phyloP scores from a whole-genome alignment of 768 basidiomycete genomes.

The Russula griseocarnosa region DNA sequence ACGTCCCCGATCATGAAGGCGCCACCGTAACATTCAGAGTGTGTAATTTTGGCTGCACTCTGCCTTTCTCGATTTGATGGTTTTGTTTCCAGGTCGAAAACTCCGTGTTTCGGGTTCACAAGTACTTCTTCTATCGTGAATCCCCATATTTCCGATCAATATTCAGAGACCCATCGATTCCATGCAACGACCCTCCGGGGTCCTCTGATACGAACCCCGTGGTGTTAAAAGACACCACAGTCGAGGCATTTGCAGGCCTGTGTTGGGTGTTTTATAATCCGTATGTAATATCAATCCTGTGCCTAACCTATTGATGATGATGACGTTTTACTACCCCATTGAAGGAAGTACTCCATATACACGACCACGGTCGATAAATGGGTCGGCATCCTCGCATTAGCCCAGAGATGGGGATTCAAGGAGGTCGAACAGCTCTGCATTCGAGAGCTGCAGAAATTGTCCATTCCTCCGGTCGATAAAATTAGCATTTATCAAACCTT shows the following conservation, averaged over 20 bases:
- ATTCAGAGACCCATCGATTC: conserved; percentile 25
- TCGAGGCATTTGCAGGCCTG: conserved; percentile 32
- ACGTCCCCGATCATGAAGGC: not conserved
- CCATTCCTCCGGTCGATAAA: conserved; percentile 47
- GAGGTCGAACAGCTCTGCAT: conserved; percentile 50
- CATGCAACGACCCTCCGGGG: conserved; percentile 31
- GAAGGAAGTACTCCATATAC: conserved; percentile 55
- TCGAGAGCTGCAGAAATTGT: conserved; percentile 47
- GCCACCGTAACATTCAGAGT: not conserved
- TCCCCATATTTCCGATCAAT: conserved; percentile 43
- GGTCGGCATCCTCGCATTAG: conserved; percentile 50
- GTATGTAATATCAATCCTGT: conserved; percentile 29
- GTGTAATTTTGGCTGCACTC: not conserved
- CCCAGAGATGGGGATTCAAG: conserved; percentile 52
- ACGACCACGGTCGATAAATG: conserved; percentile 49
- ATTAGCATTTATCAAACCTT: conserved; percentile 55
- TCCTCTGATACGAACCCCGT: conserved; percentile 34
- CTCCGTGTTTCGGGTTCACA: conserved; percentile 52
- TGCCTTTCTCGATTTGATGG: not conserved
- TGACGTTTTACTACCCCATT: not conserved
- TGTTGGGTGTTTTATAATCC: conserved; percentile 37
- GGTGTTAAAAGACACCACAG: conserved; percentile 30
- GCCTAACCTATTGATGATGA: conserved; percentile 32
- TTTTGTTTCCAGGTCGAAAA: conserved; percentile 47
- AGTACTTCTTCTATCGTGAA: conserved; percentile 61